Evolutionary conservation across 2,329 filamentous ascomycete genomes (phyloP), one percentile per base, ranked within the genome.

Genomic region (Pseudogymnoascus sp.): DNA sequence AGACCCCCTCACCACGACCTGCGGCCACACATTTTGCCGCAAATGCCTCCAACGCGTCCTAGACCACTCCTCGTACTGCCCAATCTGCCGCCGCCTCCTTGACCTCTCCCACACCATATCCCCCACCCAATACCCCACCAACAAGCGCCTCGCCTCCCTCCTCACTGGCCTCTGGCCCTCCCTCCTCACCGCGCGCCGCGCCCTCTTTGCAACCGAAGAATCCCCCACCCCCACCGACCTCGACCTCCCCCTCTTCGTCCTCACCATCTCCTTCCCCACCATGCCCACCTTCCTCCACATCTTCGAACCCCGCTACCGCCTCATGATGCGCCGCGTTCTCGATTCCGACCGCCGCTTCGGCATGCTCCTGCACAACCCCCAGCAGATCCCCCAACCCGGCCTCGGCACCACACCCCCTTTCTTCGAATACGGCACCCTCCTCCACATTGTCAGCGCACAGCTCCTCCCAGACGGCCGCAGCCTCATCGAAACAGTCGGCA

Each of bases 11-110:
- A 96, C 92, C 0, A 95, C 91, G 0, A 81, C 84, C 1, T 97
- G 92, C 69, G 92, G 92, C 1, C 92, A 97, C 73, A 96, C 91
- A 0, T 93, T 94, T 69, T 97, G 92, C 73, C 86, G 89, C 19
- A 82, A 83, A 64, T 97, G 92, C 72, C 79, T 96, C 22, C 84
- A 86, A 62, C 84, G 89, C 52, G 85, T 90, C 5, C 79, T 95
- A 64, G 89, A 93, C 69, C 88, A 94, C 71, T 88, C 89, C 1
- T 82, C 84, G 62, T 80, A 89, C 62, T 97, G 92, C 70, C 92
- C 92, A 0, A 82, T 92, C 12, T 97, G 92, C 71, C 87, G 92
- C 58, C 82, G 88, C 45, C 76, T 77, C 7, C 74, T 96, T 8
- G 75, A 75, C 3, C 77, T 84, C 49, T 79, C 78, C 42, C 76